Percentiles rank a stretch among this genome's conserved stretches.
Conservation (phyloP, 2,329 filamentous ascomycete genomes). For the Boeremia exigua region DNA sequence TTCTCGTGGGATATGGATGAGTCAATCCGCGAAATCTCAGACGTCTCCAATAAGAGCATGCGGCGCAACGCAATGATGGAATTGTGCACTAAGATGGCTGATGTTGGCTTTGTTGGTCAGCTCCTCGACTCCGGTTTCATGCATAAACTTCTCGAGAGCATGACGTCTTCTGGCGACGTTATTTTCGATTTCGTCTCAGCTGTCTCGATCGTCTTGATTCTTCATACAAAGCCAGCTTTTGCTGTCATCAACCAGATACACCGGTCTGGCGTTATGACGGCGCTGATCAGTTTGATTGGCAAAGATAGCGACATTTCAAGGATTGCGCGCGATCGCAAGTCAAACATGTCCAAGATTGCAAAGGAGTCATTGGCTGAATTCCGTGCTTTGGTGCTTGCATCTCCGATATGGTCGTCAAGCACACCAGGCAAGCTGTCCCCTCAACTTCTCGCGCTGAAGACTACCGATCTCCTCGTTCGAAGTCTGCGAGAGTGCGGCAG, state of each 20-base stretch:
- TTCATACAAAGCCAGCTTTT: conserved; percentile 65
- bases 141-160: conserved; percentile 68
- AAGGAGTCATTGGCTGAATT: conserved; percentile 64
- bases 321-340: conserved; percentile 68
- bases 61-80: conserved; percentile 62
- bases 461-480: conserved; percentile 64
- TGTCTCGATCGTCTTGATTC: conserved; percentile 68
- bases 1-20: conserved; percentile 63
- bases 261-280: conserved; percentile 59
- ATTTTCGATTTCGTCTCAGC: conserved; percentile 66
- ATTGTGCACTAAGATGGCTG: conserved; percentile 59
- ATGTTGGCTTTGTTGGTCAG: conserved; percentile 69
- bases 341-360: conserved; percentile 71
- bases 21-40: conserved; percentile 65
- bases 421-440: conserved; percentile 63
- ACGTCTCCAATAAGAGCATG: conserved; percentile 49
- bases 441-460: conserved; percentile 67
- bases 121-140: conserved; percentile 79
- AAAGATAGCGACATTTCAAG: conserved; percentile 61
- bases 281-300: conserved; percentile 64
- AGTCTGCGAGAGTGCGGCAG: conserved; percentile 58
- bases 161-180: conserved; percentile 54
- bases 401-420: conserved; percentile 66
- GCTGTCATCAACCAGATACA: conserved; percentile 65
- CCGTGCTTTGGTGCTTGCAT: conserved; percentile 59